phyloP scores from a whole-genome alignment of 495 filamentous ascomycete species.

The Saxophila tyrrhenica region DNA sequence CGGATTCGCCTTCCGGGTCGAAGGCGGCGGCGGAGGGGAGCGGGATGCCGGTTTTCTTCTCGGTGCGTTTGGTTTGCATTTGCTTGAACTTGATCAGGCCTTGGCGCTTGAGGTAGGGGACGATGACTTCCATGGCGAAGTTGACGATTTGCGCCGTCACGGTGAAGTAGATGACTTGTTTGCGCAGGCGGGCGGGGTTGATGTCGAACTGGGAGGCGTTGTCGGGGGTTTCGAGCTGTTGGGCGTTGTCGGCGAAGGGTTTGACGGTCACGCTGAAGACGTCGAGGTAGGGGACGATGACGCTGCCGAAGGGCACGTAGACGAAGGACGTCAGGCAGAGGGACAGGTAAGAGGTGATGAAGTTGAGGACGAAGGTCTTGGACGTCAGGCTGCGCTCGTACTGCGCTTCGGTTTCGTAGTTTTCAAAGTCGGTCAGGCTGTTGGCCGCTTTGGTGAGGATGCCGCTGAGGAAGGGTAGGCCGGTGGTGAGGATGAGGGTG shows the following conservation, averaged over 20 bases:
- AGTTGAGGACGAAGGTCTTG: constrained; percentile 93
- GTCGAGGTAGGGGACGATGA: constrained; percentile 82
- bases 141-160: constrained; percentile 91
- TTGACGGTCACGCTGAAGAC: constrained; percentile 68
- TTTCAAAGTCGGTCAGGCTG: constrained; percentile 73
- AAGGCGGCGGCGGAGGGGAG: constrained; percentile 26
- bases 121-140: constrained; percentile 72
- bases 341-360: constrained; percentile 90
- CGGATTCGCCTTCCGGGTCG: constrained; percentile 61
- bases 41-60: constrained; percentile 33
- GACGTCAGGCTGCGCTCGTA: constrained; percentile 73
- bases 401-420: constrained; percentile 73
- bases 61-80: constrained; percentile 46
- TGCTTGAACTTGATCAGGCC: constrained; percentile 63
- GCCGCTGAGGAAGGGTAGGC: constrained; percentile 66
- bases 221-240: constrained; percentile 48
- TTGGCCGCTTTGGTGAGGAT: constrained; percentile 69
- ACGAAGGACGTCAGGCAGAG: constrained; percentile 92
- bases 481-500: constrained; percentile 68
- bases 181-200: constrained; percentile 71
- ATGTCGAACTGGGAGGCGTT: constrained; percentile 52
- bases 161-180: constrained; percentile 94
- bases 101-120: constrained; percentile 72
- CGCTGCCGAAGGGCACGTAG: constrained; percentile 83
- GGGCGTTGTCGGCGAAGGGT: constrained; percentile 61